Evolutionary conservation across 768 basidiomycete species (phyloP), one percentile per base, ranked within the genome.

Genomic region (Suillus plorans): DNA sequence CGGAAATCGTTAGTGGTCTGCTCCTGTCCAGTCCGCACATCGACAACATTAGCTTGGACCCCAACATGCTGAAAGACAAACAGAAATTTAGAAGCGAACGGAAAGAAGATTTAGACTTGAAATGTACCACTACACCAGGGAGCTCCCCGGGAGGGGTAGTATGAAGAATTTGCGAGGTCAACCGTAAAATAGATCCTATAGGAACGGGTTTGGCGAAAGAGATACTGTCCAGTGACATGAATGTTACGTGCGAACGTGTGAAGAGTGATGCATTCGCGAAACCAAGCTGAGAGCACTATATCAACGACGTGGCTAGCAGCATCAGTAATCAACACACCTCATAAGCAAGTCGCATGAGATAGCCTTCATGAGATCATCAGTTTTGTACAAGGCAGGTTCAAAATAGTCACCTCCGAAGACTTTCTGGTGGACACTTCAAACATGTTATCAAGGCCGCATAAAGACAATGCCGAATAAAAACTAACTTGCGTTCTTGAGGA

Each of bases 401-500:
- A 60, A 14, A 53, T 25, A 13, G 20, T 73, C 82, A 70, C 91
- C 91, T 73, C 91, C 91, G 69, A 94, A 95, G 16, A 94, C 81
- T 73, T 94, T 94, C 64, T 89, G 88, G 72, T 94, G 92, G 4
- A 94, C 82, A 67, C 90, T 91, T 61, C 16, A 4, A 59, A 18
- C 14, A 61, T 22, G 50, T 66, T 16, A 67, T 41, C 22, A 53
- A 47, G 13, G 34, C 39, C 55, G 47, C 37, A 41, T 22, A 34
- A 44, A 57, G 14, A 25, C 45, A 59, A 3, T 28, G 42, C 22
- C 22, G n/a, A 12, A 45, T 57, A 56, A 2, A 3, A 6, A 77
- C 87, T 71, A 64, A 90, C 90, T 93, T 94, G 70, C 91, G 83
- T 72, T 92, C 91, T 77, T 93, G 92, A 0, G 91, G 92, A 72